phyloP scores from a whole-genome alignment of 495 filamentous ascomycete genomes.

The Aspergillus affinis region DNA sequence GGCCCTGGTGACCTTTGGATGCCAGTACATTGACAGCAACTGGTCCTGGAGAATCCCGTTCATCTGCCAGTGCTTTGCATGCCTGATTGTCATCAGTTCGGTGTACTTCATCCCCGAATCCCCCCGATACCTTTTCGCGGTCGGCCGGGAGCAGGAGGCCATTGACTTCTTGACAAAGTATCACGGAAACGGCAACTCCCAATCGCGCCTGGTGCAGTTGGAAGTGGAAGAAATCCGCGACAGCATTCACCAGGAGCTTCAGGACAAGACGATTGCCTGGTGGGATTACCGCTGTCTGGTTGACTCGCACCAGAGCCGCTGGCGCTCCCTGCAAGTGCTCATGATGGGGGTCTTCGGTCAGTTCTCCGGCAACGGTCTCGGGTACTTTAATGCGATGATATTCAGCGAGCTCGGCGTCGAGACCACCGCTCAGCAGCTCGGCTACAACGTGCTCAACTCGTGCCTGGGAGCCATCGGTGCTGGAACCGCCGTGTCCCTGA shows the following conservation, averaged over 20 bases:
- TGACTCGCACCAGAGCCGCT: slow-evolving; percentile 54
- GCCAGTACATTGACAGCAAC: slow-evolving; percentile 37
- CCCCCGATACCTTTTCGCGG: slow-evolving; percentile 57
- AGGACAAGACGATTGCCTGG: slow-evolving; percentile 33
- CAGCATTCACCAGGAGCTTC: slow-evolving; percentile 52
- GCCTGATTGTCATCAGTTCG: slow-evolving; percentile 50
- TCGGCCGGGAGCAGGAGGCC: slow-evolving; percentile 53
- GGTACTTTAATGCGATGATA: slow-evolving; percentile 48
- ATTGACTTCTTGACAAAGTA: slow-evolving; percentile 55
- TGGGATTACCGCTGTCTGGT: slow-evolving; percentile 49
- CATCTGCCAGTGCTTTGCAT: slow-evolving; percentile 47
- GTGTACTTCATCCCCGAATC: slow-evolving; percentile 64
- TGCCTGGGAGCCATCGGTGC: slow-evolving; percentile 66
- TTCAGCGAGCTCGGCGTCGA: slow-evolving; percentile 16
- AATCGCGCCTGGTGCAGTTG: slow-evolving; percentile 52
- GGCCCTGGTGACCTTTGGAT: slow-evolving; percentile 41
- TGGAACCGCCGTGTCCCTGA: slow-evolving; percentile 62
- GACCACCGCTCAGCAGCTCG: slow-evolving; percentile 26
- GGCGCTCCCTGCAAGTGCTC: slow-evolving; percentile 62
- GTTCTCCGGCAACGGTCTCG: slow-evolving; percentile 48
- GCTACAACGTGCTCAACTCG: slow-evolving; percentile 57
- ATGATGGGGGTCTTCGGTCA: slow-evolving; percentile 62
- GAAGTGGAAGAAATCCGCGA: slow-evolving; percentile 61
- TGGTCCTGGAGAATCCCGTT: slow-evolving; percentile 59
- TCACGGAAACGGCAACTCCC: slow-evolving; percentile 55